Evolutionary conservation across 306 rosid species (phyloP).

Genomic region (Alnus rubra): DNA sequence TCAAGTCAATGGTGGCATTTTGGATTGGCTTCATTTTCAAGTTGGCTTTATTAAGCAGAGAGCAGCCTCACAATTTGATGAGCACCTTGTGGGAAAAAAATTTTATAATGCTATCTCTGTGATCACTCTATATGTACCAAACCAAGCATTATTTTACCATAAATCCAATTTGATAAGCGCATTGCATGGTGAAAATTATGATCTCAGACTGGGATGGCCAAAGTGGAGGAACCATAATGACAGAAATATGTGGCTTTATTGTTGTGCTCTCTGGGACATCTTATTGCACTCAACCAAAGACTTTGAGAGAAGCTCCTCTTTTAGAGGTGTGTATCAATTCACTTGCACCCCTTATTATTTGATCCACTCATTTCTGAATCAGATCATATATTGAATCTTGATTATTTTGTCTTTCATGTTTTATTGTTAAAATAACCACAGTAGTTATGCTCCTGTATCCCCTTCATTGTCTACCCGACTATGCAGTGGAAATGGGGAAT

Average conservation of each 20-base stretch:
- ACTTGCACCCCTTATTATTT: not conserved
- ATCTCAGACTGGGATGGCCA: conserved; percentile 81
- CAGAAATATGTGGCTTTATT: conserved; percentile 87
- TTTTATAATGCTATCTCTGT: not conserved
- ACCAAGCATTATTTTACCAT: not conserved
- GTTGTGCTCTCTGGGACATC: conserved; percentile 75
- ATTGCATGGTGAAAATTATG: conserved; percentile 23
- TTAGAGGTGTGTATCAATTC: conserved; percentile 55
- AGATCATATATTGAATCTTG: conserved; percentile 13
- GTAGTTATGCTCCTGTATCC: conserved; percentile 45
- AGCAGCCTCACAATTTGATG: not conserved
- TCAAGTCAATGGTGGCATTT: conserved; percentile 10
- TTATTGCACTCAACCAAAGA: conserved; percentile 71
- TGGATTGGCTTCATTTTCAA: conserved; percentile 1
- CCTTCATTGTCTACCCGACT: conserved; percentile 65
- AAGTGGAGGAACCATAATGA: conserved; percentile 52
- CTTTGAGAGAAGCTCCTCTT: conserved; percentile 68
- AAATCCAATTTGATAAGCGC: conserved; percentile 17
- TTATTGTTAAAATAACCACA: conserved; percentile 33
- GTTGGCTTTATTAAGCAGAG: not conserved
- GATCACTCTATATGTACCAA: not conserved
- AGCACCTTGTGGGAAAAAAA: not conserved
- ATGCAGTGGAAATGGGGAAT: conserved; percentile 59
- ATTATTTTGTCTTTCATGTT: conserved; percentile 20
- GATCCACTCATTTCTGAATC: not conserved